Evolutionary conservation across 1,284 basidiomycete species (phyloP), one percentile per base, ranked within the genome.

Genomic region (Cryptococcus deneoformans): DNA sequence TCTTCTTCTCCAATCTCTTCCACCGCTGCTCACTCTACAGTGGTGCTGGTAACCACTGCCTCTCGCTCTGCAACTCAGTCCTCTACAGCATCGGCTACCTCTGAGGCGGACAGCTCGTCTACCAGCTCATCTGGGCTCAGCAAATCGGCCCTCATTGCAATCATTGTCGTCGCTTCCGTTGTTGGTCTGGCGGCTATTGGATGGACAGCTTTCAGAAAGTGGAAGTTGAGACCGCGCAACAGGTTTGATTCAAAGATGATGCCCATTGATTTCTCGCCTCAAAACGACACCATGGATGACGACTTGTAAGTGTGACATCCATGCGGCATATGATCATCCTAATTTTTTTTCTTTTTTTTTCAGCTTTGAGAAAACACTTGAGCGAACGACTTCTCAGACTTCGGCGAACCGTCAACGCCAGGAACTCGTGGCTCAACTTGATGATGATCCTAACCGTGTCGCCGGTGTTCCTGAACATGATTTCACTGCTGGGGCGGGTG

Each of bases 131-230:
- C 20, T 14, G 72, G 73, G 6, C 51, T 82, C 52, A 76, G 82
- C 48, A 82, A 81, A 66, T 81, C 82, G 24, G 85, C 87, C 5
- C 71, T 90, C 56, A 90, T 87, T 29, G 80, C 85, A 50, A 80
- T 93, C 66, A 86, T 90, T 64, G 84, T 85, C 45, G 80, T 89
- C 50, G 88, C 85, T 8, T 81, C 85, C 5, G 84, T 82, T 46
- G 71, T 91, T 46, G 90, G 85, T 62, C 85, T 83, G 43, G 76
- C 86, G 39, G 82, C 82, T 53, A 84, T 90, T 63, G 81, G 87
- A 62, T 93, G 88, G 88, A 92, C 90, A 40, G 80, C 90, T 68
- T 89, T 92, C 82, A 87, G 91, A 79, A 92, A 92, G 78, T 91
- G 88, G 88, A 92, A 92, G 80, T 85, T 92, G 68, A 84, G 84